Conservation (phyloP, 2,329 filamentous ascomycete species). For the Cercospora canescens region DNA sequence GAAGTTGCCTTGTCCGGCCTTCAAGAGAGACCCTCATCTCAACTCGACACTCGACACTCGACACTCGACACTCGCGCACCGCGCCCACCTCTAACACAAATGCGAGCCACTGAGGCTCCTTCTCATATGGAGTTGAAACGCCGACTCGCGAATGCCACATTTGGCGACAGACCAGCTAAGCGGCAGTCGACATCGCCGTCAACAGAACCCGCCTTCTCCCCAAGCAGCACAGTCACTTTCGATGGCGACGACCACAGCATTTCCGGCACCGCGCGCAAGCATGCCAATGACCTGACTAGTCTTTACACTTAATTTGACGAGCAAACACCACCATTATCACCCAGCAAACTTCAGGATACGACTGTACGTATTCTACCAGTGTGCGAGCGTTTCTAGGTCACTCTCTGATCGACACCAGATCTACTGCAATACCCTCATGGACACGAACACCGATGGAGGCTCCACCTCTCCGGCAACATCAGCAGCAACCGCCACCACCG, state of each 20-base stretch:
- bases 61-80: not conserved
- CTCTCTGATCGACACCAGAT: not conserved
- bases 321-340: not conserved
- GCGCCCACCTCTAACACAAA: not conserved
- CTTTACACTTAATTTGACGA: not conserved
- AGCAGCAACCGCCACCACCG: not conserved
- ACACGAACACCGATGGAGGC: not conserved
- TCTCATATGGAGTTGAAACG: slow-evolving; percentile 4
- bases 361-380: not conserved
- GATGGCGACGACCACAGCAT: not conserved
- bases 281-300: not conserved
- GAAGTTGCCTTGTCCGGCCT: too few relatives aligned
- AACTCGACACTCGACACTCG: not conserved
- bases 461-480: not conserved
- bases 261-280: not conserved
- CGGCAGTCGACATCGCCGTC: slow-evolving; percentile 9
- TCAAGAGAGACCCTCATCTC: not conserved
- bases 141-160: not conserved
- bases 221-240: not conserved
- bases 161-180: slow-evolving; percentile 7
- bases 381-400: not conserved
- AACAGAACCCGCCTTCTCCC: not conserved
- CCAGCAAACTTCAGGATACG: not conserved
- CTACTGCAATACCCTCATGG: not conserved
- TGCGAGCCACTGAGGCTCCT: not conserved